phyloP scores from a whole-genome alignment of 2,329 filamentous ascomycete species.

The Orbilia oligospora region DNA sequence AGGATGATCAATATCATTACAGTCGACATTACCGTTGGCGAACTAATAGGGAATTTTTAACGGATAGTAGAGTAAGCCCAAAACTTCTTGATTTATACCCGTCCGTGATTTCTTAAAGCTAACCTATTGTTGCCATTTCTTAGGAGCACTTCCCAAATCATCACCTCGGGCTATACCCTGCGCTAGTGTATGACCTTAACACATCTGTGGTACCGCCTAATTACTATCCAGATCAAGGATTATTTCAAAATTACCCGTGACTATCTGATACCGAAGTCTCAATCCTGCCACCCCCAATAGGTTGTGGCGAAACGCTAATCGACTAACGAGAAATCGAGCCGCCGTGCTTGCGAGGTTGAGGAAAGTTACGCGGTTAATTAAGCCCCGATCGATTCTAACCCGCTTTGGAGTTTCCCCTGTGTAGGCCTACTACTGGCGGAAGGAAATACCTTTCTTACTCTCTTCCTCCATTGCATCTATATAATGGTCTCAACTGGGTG shows the following conservation, averaged over 20 bases:
- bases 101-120: not conserved
- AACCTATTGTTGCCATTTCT: not conserved
- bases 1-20: slow-evolving; percentile 48
- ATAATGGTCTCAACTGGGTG: too few species aligned
- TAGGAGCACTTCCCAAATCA: slow-evolving; percentile 44
- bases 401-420: too few species aligned
- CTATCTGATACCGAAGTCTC: not conserved
- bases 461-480: too few species aligned
- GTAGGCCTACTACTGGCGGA: too few species aligned
- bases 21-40: slow-evolving; percentile 59
- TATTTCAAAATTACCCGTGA: slow-evolving; percentile 26
- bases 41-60: slow-evolving; percentile 48
- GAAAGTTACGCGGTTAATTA: too few species aligned
- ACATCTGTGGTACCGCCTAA: slow-evolving; percentile 3
- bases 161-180: slow-evolving; percentile 37
- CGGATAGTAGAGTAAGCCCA: slow-evolving; percentile 41
- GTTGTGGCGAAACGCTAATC: too few species aligned
- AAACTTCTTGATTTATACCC: not conserved
- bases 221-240: slow-evolving; percentile 8
- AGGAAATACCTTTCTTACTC: too few species aligned
- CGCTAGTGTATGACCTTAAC: slow-evolving; percentile 15
- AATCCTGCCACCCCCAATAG: too few species aligned
- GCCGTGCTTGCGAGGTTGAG: too few species aligned
- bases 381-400: too few species aligned
- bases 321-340: too few species aligned